A percentile compares a stretch with the other conserved stretches of the same genome.
These are phyloP conservation scores for Amauroascus verrucosus DNA, from an alignment of 2,329 filamentous ascomycete species.

Conservation along the genomic window DNA sequence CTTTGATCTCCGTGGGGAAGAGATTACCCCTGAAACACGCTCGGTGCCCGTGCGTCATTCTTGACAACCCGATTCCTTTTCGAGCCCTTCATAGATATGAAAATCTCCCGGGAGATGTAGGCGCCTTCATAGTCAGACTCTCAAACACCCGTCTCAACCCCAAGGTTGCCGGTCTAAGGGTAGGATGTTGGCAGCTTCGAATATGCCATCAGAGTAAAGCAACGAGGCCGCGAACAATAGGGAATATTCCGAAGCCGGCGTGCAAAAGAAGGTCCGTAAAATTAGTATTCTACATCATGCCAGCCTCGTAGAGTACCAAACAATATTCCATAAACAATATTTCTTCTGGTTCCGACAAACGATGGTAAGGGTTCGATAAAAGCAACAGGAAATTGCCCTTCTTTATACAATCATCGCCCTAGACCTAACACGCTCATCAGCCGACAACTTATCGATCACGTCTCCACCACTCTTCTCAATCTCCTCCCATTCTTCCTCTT, in stretches of 20 bases:
- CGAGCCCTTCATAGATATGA: background rate
- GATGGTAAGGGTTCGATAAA: background rate
- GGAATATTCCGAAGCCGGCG: no score
- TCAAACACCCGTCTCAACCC: no score
- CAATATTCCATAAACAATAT: background rate
- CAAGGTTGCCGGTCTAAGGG: no score
- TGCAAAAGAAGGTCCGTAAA: no score
- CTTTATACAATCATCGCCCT: slow-evolving; percentile 50
- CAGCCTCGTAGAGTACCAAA: background rate
- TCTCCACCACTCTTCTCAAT: slow-evolving; percentile 45
- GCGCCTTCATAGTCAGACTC: no score
- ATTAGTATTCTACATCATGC: background rate
- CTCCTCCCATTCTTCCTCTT: slow-evolving; percentile 91
- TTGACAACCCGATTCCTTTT: background rate
- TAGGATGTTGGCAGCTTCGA: no score
- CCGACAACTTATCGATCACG: slow-evolving; percentile 54
- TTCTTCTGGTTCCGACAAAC: background rate
- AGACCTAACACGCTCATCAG: slow-evolving; percentile 63
- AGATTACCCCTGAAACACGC: background rate
- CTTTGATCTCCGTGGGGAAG: background rate
- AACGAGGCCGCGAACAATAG: no score
- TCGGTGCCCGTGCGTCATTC: background rate
- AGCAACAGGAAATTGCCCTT: background rate
- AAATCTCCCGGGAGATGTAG: background rate
- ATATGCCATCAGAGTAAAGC: no score